These are phyloP conservation scores for Auricularia sp. DNA, from an alignment of 768 basidiomycete genomes.

Conservation along the genomic window DNA sequence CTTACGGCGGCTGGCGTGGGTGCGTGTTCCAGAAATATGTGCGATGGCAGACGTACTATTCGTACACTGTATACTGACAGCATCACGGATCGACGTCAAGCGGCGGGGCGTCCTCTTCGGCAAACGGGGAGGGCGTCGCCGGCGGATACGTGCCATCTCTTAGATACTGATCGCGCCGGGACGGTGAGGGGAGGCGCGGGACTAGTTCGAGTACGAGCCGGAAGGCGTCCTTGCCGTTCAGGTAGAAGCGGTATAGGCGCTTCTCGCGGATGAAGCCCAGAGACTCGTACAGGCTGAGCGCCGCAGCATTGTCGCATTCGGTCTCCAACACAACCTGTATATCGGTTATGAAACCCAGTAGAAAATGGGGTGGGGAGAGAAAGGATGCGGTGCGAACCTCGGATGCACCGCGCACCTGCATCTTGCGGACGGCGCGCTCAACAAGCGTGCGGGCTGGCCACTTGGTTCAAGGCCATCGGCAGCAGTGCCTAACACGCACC, in stretches of 20 bases:
- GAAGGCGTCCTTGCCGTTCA: constrained; percentile 95
- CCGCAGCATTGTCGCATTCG: constrained; percentile 84
- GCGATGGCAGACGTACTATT: too few species aligned
- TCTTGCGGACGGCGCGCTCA: constrained; percentile 67
- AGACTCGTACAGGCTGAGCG: constrained; percentile 79
- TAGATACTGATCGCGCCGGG: background rate
- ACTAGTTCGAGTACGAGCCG: constrained; percentile 62
- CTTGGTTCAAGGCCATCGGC: constrained; percentile 11
- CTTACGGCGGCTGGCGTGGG: too few species aligned
- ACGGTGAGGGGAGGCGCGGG: constrained; percentile 4
- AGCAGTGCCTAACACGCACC: constrained; percentile 40
- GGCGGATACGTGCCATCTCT: background rate
- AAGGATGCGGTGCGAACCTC: constrained; percentile 42
- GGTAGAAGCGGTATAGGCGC: constrained; percentile 89
- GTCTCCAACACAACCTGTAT: constrained; percentile 86
- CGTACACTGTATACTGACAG: too few species aligned
- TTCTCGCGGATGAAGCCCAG: constrained; percentile 96
- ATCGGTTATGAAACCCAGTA: constrained; percentile 1
- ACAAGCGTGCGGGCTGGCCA: constrained; percentile 74
- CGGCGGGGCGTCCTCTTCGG: background rate
- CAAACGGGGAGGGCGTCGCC: background rate
- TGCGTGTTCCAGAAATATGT: too few species aligned
- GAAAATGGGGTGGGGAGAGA: background rate
- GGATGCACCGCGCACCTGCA: constrained; percentile 73
- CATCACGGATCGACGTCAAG: background rate